Base-by-base conservation (phyloP, 108 stramenopile genomes). In the Cyclotella cryptica region DNA sequence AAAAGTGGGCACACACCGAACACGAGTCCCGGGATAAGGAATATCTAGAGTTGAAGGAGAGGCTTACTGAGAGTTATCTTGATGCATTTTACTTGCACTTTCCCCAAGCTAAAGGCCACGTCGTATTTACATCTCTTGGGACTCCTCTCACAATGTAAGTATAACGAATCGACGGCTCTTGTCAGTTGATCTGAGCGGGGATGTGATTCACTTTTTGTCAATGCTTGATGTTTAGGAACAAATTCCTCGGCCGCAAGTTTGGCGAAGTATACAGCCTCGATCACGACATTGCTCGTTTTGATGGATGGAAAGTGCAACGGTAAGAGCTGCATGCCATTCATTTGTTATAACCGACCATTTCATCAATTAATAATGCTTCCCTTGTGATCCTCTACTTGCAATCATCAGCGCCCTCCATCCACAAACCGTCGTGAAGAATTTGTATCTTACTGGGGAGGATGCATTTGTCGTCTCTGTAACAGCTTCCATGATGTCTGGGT, bases 121-220 rank as follows among this genome's bases (percentile, higher is more conserved):
- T 87, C 22, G 72, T 46, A 14, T 72, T 82, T 58, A 47, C 69
- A 18, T 84, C 77, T 9, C 51, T 87, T 46, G 77, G 78, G 35
- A 87, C 86, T 35, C 84, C 86, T 35, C 66, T 87, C 19, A 78
- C 82, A 11, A 73, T 87, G 55, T 55, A 55, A 55, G 55, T 55
- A 35, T 6, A 35, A 5, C 35, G 6, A 35, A 35, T 35, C 6
- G 35, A 35, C 6, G 35, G 35, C 6, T 35, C 35, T 35, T 35
- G 35, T 35, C 35, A 5, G 35, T 35, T 6, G 35, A 2, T 2
- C 6, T 6, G 35, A 35, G 35, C 35, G 35, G 6, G 35, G 35
- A 2, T 35, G 6, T 35, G 6, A 2, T 35, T 35, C 35, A 35
- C 35, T 35, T 35, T 35, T 35, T 35, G 35, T 35, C 35, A 35